phyloP scores from a whole-genome alignment of 805 yeast genomes.

The Candida easanensis region DNA sequence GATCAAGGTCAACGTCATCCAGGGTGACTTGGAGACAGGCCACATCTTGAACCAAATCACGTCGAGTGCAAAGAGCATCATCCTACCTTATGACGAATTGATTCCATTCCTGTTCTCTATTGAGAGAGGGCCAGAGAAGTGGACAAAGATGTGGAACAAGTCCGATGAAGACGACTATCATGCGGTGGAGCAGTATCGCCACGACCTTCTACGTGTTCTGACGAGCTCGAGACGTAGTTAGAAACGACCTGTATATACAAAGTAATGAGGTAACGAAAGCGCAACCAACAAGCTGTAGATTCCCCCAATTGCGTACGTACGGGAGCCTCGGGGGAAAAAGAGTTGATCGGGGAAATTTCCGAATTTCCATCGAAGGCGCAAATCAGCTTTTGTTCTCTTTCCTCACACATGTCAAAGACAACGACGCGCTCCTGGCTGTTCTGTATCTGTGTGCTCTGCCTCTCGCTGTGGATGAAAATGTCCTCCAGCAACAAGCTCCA shows the following conservation, averaged over 20 bases:
- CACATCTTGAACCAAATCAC: conserved; percentile 10
- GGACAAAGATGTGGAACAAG: conserved; percentile 20
- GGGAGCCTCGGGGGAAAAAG: not conserved
- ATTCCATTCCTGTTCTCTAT: conserved; percentile 1
- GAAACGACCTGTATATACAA: too few relatives aligned
- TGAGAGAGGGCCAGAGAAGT: conserved; percentile 11
- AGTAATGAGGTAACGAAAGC: too few relatives aligned
- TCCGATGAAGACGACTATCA: conserved; percentile 16
- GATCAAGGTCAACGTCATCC: conserved; percentile 39
- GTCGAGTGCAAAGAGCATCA: conserved; percentile 11
- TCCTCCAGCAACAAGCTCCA: not conserved
- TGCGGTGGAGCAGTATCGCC: conserved; percentile 13
- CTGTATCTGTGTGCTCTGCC: not conserved
- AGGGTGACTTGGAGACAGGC: conserved; percentile 33
- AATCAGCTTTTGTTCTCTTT: too few relatives aligned
- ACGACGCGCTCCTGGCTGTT: too few relatives aligned
- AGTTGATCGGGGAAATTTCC: conserved; percentile 1
- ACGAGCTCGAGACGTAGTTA: too few relatives aligned
- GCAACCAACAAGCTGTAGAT: too few relatives aligned
- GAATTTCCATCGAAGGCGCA: too few relatives aligned
- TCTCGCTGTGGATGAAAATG: not conserved
- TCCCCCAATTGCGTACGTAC: too few relatives aligned
- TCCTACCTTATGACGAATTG: conserved; percentile 8
- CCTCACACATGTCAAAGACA: too few relatives aligned
- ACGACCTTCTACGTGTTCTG: conserved; percentile 7